phyloP scores from a whole-genome alignment of 768 basidiomycete genomes.

The Lactifluus volemus region DNA sequence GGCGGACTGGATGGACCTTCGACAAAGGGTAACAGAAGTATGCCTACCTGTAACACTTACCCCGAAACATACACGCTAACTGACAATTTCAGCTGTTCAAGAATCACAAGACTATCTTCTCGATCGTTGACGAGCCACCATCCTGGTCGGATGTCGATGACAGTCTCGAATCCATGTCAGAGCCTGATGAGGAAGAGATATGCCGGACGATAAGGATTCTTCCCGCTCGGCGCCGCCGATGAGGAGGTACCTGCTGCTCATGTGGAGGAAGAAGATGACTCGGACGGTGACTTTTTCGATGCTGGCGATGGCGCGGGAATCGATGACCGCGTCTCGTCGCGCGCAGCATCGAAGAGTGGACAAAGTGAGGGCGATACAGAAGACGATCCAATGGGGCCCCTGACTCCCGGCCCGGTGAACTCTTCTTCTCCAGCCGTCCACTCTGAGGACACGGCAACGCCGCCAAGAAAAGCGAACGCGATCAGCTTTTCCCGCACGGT shows the following conservation, averaged over 20 bases:
- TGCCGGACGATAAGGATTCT: conserved; percentile 35
- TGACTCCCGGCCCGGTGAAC: conserved; percentile 51
- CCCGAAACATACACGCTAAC: not conserved
- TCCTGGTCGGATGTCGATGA: conserved; percentile 76
- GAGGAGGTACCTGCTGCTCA: conserved; percentile 21
- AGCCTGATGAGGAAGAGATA: conserved; percentile 57
- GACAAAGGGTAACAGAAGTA: conserved; percentile 63
- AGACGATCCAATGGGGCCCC: conserved; percentile 61
- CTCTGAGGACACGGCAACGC: conserved; percentile 3
- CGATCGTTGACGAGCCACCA: conserved; percentile 82
- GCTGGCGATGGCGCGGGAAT: conserved; percentile 29
- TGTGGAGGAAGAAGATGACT: conserved; percentile 29
- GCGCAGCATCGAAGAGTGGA: conserved; percentile 29
- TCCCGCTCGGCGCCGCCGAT: not conserved
- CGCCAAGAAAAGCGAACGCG: conserved; percentile 24
- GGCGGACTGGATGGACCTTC: conserved; percentile 79
- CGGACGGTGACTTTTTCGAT: conserved; percentile 45
- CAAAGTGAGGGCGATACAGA: conserved; percentile 59
- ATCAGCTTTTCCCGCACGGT: conserved; percentile 27
- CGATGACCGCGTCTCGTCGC: conserved; percentile 34
- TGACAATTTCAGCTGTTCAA: conserved; percentile 31
- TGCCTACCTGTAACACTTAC: conserved; percentile 24
- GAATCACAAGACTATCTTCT: conserved; percentile 60
- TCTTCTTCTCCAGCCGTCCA: conserved; percentile 10
- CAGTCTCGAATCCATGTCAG: conserved; percentile 75